These are phyloP conservation scores for Piper betle DNA, from an alignment of 164 flowering plant species.

Conservation along the genomic window DNA sequence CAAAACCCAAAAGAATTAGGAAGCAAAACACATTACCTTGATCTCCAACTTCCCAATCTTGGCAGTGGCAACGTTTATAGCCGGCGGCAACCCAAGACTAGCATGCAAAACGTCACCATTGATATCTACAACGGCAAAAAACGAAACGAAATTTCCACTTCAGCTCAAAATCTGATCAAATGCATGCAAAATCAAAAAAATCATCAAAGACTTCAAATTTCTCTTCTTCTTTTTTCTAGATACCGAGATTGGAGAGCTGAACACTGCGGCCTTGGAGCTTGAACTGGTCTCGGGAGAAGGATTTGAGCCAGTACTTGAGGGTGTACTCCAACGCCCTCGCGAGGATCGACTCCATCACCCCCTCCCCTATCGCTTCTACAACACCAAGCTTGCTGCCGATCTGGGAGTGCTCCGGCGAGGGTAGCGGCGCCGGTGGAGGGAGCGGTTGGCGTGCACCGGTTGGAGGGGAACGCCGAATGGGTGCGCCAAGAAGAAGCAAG, in stretches of 20 bases:
- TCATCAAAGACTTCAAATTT: background rate
- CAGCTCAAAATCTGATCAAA: background rate
- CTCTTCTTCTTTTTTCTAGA: background rate
- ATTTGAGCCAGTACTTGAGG: constrained; percentile 92
- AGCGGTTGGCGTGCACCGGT: too few relatives aligned
- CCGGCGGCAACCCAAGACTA: constrained; percentile 84
- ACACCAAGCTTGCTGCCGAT: background rate
- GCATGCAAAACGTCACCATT: constrained; percentile 94
- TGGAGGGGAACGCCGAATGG: too few relatives aligned
- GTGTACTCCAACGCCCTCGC: constrained; percentile 92
- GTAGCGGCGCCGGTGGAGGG: too few relatives aligned
- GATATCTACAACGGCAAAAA: constrained; percentile 35
- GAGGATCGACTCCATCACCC: constrained; percentile 74
- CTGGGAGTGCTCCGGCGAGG: too few relatives aligned
- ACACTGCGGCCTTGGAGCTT: constrained; percentile 78
- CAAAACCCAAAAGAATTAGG: background rate
- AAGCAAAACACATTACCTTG: constrained; percentile 24
- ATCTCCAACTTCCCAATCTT: constrained; percentile 82
- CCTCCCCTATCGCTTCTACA: background rate
- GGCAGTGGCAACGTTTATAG: constrained; percentile 67
- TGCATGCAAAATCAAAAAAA: background rate
- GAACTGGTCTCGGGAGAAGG: constrained; percentile 94
- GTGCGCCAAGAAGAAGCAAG: too few relatives aligned
- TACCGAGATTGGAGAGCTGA: constrained; percentile 68
- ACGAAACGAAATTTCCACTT: background rate